These are phyloP conservation scores for Backusella luteola DNA, from an alignment of 192 early-diverging fungal genomes.

Conservation along the genomic window DNA sequence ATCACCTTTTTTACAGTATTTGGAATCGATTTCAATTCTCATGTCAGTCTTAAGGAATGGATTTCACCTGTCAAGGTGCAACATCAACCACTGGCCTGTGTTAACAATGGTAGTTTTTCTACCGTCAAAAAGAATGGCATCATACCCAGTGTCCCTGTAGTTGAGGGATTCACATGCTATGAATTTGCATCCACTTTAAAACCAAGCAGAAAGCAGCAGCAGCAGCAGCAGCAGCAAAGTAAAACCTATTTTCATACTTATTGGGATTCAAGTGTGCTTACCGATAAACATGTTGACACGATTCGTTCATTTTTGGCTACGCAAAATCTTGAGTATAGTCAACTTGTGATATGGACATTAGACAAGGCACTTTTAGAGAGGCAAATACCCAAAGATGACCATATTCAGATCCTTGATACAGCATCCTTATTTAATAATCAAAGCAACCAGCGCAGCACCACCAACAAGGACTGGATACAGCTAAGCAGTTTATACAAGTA, in stretches of 20 bases:
- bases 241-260: constrained; percentile 9
- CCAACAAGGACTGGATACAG: constrained; percentile 9
- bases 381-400: not conserved
- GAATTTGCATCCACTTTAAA: constrained; percentile 6
- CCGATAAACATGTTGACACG: constrained; percentile 15
- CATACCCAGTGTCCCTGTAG: constrained; percentile 2
- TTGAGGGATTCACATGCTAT: not conserved
- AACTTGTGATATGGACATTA: constrained; percentile 23
- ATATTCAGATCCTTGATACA: not conserved
- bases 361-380: not conserved
- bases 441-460: not conserved
- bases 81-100: not conserved
- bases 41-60: constrained; percentile 1
- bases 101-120: not conserved
- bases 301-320: constrained; percentile 30
- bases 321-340: constrained; percentile 10
- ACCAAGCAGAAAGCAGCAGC: not conserved
- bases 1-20: not conserved
- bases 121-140: not conserved
- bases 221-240: not conserved
- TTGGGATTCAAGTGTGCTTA: constrained; percentile 10
- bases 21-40: constrained; percentile 2
- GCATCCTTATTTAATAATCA: not conserved
- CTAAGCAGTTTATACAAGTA: constrained; percentile 23
- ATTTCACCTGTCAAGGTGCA: not conserved